Base-by-base conservation (phyloP, 306 rosid species). In the Quercus bicolor region DNA sequence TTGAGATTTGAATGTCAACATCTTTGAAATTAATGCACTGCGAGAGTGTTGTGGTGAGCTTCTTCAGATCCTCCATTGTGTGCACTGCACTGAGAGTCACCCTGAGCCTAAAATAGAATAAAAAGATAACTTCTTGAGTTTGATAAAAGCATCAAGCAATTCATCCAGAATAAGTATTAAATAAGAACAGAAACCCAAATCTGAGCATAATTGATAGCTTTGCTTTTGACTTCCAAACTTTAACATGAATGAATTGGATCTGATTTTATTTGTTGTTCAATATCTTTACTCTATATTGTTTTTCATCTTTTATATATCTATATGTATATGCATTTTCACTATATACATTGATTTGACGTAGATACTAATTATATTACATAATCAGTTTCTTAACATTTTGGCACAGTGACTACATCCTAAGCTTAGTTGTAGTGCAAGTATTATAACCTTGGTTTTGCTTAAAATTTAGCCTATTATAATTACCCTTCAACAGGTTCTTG, bases 71-170 rank as follows among this genome's bases (percentile, higher is more conserved):
- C 48, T 86, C 84, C 79, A 83, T 85, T 2, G 97, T 91, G 82
- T 94, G 98, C 6, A 89, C 88, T 34, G 98, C 93, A 5, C 91
- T 75, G 75, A 94, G 80, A 29, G 98, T 90, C 70, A 94, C 95
- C 55, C 97, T 87, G 5, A 94, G 86, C 90, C 98, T 94, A 45
- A 40, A 45, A 45, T 11, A 11, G 4, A 51, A 45, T 65, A 53
- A 45, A 51, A 66, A 6, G 12, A 77, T 73, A 61, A 23, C 72
- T 55, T 26, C 51, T 66, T 56, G 61, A 7, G 11, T 54, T 57
- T 40, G 1, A 51, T 40, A 31, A 57, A 52, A 69, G 15, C 14
- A 48, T 4, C 68, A 70, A 45, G 14, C 15, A 45, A 45, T 45
- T 45, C 14, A 45, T 11, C 15, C 4, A 45, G 1, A 11, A 45